These are phyloP conservation scores for Scenedesmus sp. DNA, from an alignment of 163 green algal genomes.

Conservation along the genomic window DNA sequence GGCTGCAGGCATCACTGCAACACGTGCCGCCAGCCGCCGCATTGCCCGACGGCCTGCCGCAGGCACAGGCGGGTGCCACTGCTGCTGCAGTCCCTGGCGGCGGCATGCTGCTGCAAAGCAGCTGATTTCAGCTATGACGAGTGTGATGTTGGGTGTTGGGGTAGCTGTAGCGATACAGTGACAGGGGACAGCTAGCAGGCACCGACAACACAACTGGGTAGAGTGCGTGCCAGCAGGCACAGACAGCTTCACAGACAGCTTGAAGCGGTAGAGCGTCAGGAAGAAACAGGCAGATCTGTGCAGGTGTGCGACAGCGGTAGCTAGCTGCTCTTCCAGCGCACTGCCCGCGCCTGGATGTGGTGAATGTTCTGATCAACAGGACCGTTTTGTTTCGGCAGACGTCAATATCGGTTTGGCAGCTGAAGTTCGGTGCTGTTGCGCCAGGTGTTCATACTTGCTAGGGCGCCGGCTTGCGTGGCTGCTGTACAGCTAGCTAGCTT, in stretches of 20 bases:
- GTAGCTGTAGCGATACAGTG: background rate
- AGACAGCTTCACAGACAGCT: too few species aligned
- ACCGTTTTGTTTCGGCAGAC: constrained; percentile 2
- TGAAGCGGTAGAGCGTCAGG: background rate
- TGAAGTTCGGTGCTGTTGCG: background rate
- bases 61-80: background rate
- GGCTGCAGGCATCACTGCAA: constrained; percentile 33
- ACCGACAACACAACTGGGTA: background rate
- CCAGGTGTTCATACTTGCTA: background rate
- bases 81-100: background rate
- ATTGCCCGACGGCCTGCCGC: background rate
- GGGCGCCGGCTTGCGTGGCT: background rate
- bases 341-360: background rate
- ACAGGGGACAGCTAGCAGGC: background rate
- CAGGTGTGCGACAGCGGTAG: background rate
- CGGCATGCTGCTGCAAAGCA: background rate
- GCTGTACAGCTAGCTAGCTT: background rate
- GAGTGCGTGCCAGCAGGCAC: background rate
- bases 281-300: background rate
- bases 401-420: background rate
- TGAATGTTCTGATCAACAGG: constrained; percentile 12
- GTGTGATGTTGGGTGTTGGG: background rate
- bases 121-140: background rate
- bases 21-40: background rate
- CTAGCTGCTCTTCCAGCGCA: background rate